Base-by-base conservation (phyloP, 2,329 filamentous ascomycete genomes). In the Aspergillus sergii region DNA sequence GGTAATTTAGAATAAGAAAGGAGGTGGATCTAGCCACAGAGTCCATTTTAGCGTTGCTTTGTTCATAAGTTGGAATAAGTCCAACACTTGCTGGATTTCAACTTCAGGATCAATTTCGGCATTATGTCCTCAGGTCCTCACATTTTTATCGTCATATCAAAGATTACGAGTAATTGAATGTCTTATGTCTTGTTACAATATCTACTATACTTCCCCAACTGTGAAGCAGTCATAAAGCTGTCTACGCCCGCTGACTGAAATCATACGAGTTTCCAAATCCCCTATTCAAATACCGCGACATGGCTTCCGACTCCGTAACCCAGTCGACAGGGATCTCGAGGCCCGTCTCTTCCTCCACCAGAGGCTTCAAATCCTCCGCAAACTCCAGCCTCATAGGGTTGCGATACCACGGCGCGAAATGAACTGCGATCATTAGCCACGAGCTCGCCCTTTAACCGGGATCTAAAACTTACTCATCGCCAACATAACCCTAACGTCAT, bases 241-340 rank as follows among this genome's bases (percentile, higher is more conserved):
- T 4, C 46, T 60, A 57, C 41, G 43, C 43, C 14, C n/a, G 32
- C 73, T 89, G 86, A 60, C 83, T 76, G 69, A 89, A 89, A 71
- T 89, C 82, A 75, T 89, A 89, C 23, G 82, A 84, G 70, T 89
- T 89, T 0, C 86, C 87, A 70, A 86, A 89, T 1, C 80, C 83
- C 60, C 86, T 74, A 54, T 86, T 80, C 66, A 89, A 66, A 71
- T 89, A 89, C 0, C 75, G 75, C 46, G 75, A 72, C 59, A 81
- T 60, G 2, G 81, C 79, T 50, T 39, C 51, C 21, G 82, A 74
- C 34, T 76, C 77, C 1, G 71, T 64, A 4, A 83, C 72, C 78
- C 82, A 89, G 34, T 83, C 77, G 0, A 83, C 83, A 0, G 83
- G 83, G 11, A 87, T 75, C 34, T 87, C 78, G 19, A 89, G 66